phyloP scores from a whole-genome alignment of 768 basidiomycete species.

The Pilatotrama ljubarskyi region DNA sequence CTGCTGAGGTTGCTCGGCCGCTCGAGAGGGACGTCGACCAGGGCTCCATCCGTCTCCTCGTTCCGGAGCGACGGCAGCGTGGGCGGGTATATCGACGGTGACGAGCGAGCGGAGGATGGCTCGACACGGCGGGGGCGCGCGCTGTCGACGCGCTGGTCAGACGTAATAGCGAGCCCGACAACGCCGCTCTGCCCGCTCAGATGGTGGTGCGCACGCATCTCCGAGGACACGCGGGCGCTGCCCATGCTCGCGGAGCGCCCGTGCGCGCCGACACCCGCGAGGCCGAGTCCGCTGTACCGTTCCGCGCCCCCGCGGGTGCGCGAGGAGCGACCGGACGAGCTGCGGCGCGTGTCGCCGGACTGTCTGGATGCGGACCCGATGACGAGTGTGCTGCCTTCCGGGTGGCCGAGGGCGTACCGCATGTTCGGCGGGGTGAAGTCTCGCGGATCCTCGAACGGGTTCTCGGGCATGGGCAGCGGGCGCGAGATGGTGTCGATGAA shows the following conservation, averaged over 20 bases:
- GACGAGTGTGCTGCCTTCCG: constrained; percentile 9
- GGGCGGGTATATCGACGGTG: constrained; percentile 22
- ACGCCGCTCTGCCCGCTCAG: constrained; percentile 4
- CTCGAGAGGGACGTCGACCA: constrained; percentile 14
- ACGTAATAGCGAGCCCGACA: constrained; percentile 17
- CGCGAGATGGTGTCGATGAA: constrained; percentile 25
- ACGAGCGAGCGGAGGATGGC: constrained; percentile 15
- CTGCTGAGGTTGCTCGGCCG: background rate
- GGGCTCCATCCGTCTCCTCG: constrained; percentile 2
- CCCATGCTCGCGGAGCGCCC: constrained; percentile 3
- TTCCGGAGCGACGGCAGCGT: constrained; percentile 3
- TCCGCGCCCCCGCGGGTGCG: background rate
- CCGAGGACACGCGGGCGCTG: background rate
- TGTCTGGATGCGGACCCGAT: background rate
- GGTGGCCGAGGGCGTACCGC: constrained; percentile 18
- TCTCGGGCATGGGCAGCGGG: constrained; percentile 26
- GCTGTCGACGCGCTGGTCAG: constrained; percentile 5
- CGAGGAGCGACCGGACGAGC: background rate
- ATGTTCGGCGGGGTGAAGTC: constrained; percentile 24
- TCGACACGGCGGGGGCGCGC: background rate
- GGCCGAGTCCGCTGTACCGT: constrained; percentile 3
- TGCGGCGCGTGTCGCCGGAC: background rate
- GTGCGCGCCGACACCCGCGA: constrained; percentile 14
- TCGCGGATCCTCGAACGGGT: constrained; percentile 40
- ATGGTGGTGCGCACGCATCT: constrained; percentile 1